Base-by-base conservation (phyloP, 352 stramenopile species). In the Thraustochytrium sp. region DNA sequence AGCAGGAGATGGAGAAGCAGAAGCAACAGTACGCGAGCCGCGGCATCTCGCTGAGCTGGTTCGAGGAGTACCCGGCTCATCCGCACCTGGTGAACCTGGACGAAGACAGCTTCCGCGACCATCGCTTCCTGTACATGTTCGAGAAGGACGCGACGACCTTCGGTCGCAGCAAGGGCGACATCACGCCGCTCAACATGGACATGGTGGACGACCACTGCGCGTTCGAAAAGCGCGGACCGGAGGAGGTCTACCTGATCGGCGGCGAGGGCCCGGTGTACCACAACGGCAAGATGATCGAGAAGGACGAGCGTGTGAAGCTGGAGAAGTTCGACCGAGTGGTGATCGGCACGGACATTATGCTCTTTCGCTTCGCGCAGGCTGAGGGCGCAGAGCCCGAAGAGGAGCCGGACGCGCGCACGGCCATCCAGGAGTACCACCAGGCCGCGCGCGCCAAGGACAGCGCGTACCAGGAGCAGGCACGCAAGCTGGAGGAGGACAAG, bases 71-170 rank as follows among this genome's bases (percentile, higher is more conserved):
- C 90, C 73, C 31, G 0, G 91, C 64, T 62, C 84, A 88, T 34
- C 93, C 93, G 26, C 95, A 97, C 85, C 89, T 97, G 11, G 93
- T 97, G 82, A 97, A 97, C 84, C 80, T 97, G 40, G 94, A 97
- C 82, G 93, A 97, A 49, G 94, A 97, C 76, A 92, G 92, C 26
- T 97, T 97, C 85, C 90, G 94, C 16, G 94, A 92, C 31, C 90
- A 93, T 83, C 92, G 94, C 34, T 97, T 97, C 84, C 94, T 97
- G 90, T 97, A 96, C 84, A 74, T 97, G 21, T 85, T 97, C 54
- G 85, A 91, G 34, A 90, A 92, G 34, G 85, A 84, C 21, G 26
- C 62, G 2, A 90, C 87, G 16, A 44, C 86, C 37, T 91, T 92
- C 84, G 89, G 89, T 44, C 76, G 89, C 9, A 56, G n/a, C 23